These are phyloP conservation scores for Lagenidium sp. DNA, from an alignment of 352 stramenopile species.

Conservation along the genomic window DNA sequence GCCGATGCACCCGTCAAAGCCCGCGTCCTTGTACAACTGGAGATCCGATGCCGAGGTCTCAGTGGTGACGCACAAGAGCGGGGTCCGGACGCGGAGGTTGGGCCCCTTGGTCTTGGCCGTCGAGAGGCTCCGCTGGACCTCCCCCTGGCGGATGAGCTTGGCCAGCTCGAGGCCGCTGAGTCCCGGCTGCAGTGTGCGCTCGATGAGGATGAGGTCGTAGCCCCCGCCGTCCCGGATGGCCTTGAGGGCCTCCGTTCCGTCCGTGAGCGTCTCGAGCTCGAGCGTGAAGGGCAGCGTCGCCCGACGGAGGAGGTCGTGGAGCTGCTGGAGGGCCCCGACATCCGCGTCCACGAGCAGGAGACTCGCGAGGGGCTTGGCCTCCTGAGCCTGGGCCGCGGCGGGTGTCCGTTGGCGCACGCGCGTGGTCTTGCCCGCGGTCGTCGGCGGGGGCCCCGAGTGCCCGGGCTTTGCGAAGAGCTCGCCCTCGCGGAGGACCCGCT, in stretches of 20 bases:
- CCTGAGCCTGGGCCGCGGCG: not conserved
- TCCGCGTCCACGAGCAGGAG: conserved; percentile 35
- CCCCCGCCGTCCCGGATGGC: conserved; percentile 25
- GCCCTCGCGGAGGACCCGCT: conserved; percentile 18
- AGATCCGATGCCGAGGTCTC: conserved; percentile 61
- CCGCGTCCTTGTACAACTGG: conserved; percentile 78
- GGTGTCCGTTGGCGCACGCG: not conserved
- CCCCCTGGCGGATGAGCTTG: conserved; percentile 62
- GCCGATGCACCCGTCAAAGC: conserved; percentile 89
- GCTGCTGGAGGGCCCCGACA: conserved; percentile 14
- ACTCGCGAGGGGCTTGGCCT: conserved; percentile 3
- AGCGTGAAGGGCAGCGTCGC: conserved; percentile 7
- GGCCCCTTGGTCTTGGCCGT: not conserved
- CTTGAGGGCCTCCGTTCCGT: conserved; percentile 39
- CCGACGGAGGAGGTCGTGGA: conserved; percentile 31
- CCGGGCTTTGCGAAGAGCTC: conserved; percentile 24
- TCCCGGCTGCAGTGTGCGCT: conserved; percentile 43
- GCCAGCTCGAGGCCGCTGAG: conserved; percentile 74
- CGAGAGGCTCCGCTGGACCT: conserved; percentile 49
- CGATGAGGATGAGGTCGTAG: conserved; percentile 83
- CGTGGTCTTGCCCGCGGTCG: not conserved
- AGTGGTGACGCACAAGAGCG: conserved; percentile 68
- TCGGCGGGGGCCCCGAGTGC: not conserved
- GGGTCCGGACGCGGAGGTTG: conserved; percentile 19
- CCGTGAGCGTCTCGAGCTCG: conserved; percentile 52